Evolutionary conservation across 2,329 filamentous ascomycete genomes (phyloP), one percentile per base, ranked within the genome.

Genomic region (Talaromyces pinophilus): DNA sequence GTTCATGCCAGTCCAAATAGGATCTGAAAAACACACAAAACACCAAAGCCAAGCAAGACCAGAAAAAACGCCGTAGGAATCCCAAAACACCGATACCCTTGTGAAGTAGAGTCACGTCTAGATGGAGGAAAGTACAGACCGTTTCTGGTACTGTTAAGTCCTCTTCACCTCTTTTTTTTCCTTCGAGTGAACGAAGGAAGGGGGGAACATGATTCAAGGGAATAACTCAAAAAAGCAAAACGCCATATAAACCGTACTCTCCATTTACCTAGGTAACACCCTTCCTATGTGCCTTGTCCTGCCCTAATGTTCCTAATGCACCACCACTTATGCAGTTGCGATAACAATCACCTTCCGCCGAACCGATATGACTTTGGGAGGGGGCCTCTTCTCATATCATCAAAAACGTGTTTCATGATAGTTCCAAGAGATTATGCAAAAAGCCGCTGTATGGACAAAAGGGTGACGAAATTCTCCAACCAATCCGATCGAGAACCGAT

Each of bases 371-470:
- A 38, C 8, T 57, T 38, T 40, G 54, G 54, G 33, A 35, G 30
- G 33, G 19, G 5, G 3, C 11, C 52, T 30, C 28, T 57, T 57
- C 19, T 57, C 54, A 10, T 15, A 25, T 57, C 54, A 57, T 38
- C 33, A 57, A 22, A 55, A 19, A 22, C 1, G 17, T 44, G 28
- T 38, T 22, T 63, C 22, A 25, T 25, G 61, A 63, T 55, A 13
- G 33, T 44, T 63, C 17, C 19, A 38, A 57, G 15, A 57, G 54
- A 11, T 25, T 40, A 63, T 63, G 61, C 61, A 63, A 55, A 55
- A 44, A 40, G 7, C 28, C 48, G 48, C 25, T 55, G 61, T 63
- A 33, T 63, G 22, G 33, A 63, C 33, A 30, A 55, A 63, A 57
- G 13, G n/a, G 25, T 0, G 11, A 11, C 3, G 2, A 19, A 55